A percentile compares a stretch with the other conserved stretches of the same genome.
Conservation (phyloP, 768 basidiomycete genomes). For the Termitomyces eurrhizus region DNA sequence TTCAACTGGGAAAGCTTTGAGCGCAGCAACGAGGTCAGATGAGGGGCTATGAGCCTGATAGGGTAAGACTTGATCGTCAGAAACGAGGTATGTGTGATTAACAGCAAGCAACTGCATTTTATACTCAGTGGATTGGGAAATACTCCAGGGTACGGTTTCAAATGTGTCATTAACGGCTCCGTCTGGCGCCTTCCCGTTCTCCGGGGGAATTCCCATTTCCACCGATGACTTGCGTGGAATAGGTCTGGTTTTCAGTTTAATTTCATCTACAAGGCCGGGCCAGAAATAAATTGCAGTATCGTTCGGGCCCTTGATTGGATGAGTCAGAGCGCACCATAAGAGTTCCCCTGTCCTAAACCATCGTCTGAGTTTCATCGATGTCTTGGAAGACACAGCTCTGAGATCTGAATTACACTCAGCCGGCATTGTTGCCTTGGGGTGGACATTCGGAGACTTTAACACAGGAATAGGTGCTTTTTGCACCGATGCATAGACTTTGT, state of each 20-base stretch:
- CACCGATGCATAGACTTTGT: slow-evolving; percentile 37
- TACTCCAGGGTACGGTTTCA: slow-evolving; percentile 43
- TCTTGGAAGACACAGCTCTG: slow-evolving; percentile 47
- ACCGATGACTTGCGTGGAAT: slow-evolving; percentile 22
- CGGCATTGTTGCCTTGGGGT: slow-evolving; percentile 42
- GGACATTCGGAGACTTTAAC: slow-evolving; percentile 28
- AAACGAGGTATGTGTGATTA: slow-evolving; percentile 40
- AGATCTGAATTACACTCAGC: slow-evolving; percentile 65
- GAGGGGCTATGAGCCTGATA: slow-evolving; percentile 68
- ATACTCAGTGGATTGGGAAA: slow-evolving; percentile 60
- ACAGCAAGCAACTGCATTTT: slow-evolving; percentile 66
- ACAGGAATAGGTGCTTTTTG: slow-evolving; percentile 30
- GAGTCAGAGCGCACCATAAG: slow-evolving; percentile 61
- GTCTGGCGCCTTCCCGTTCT: slow-evolving; percentile 14
- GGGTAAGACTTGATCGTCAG: slow-evolving; percentile 62
- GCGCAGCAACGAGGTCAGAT: slow-evolving; percentile 43
- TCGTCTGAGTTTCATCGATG: slow-evolving; percentile 42
- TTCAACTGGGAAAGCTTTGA: slow-evolving; percentile 41
- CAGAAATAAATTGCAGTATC: slow-evolving; percentile 58
- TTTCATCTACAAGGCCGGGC: slow-evolving; percentile 68
- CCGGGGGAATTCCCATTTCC: slow-evolving; percentile 2
- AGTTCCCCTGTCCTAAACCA: slow-evolving; percentile 70
- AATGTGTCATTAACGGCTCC: slow-evolving; percentile 11
- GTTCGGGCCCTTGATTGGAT: slow-evolving; percentile 41
- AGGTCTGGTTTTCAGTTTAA: slow-evolving; percentile 44